Conservation (phyloP, 805 yeast species). For the Candida morakotiae region DNA sequence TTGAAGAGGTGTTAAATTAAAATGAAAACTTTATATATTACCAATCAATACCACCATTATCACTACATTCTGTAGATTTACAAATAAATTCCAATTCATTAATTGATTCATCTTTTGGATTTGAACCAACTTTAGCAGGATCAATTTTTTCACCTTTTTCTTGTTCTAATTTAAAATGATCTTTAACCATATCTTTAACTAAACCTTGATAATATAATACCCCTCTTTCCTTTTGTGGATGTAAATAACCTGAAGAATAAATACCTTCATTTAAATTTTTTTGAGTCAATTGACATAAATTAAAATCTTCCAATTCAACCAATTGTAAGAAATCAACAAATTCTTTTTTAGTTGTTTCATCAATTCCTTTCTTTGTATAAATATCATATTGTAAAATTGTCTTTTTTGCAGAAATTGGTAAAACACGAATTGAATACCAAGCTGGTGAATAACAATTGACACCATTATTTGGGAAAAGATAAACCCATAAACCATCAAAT, state of each 20-base stretch:
- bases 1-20: neutral
- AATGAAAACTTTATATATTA: too few relatives aligned
- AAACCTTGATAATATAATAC: constrained; percentile 54
- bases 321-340: constrained; percentile 60
- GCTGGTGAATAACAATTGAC: constrained; percentile 65
- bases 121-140: constrained; percentile 47
- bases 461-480: constrained; percentile 57
- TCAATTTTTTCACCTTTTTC: constrained; percentile 43
- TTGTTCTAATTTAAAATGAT: constrained; percentile 45
- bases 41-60: constrained; percentile 5
- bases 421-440: constrained; percentile 59
- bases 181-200: constrained; percentile 55
- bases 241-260: constrained; percentile 55
- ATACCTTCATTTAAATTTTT: constrained; percentile 59
- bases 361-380: constrained; percentile 56
- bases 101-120: constrained; percentile 38
- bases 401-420: constrained; percentile 50
- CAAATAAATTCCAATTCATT: constrained; percentile 48
- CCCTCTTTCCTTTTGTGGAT: constrained; percentile 57
- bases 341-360: constrained; percentile 50
- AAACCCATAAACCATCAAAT: constrained; percentile 61
- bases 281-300: constrained; percentile 56
- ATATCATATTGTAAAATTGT: constrained; percentile 59
- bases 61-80: constrained; percentile 43
- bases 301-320: constrained; percentile 60